Conservation (phyloP, 345 rosid species). For the Raphanus raphanistrum region DNA sequence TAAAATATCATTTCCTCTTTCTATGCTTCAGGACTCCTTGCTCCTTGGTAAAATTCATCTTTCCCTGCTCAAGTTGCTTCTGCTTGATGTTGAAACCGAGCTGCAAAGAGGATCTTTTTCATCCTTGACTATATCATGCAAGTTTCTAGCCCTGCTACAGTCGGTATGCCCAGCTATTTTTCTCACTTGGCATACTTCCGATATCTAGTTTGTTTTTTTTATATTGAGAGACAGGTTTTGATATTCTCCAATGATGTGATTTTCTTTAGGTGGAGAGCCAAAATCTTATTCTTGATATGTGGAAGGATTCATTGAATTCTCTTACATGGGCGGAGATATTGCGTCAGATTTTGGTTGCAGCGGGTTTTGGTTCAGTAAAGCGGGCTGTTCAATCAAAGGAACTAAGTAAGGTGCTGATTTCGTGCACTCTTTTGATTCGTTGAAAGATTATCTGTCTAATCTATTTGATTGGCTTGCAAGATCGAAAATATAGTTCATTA, state of each 20-base stretch:
- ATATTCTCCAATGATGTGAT: constrained; percentile 7
- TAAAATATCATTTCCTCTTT: constrained; percentile 23
- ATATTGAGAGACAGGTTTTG: background rate
- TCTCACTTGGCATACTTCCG: background rate
- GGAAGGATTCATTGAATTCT: constrained; percentile 85
- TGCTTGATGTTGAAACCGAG: constrained; percentile 68
- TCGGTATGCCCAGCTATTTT: constrained; percentile 60
- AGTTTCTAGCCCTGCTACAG: constrained; percentile 86
- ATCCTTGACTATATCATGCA: constrained; percentile 72
- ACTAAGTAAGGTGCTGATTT: constrained; percentile 63
- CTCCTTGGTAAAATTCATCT: constrained; percentile 86
- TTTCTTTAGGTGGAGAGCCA: constrained; percentile 71
- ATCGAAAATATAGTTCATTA: background rate
- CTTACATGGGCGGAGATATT: constrained; percentile 91
- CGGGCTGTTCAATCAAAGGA: constrained; percentile 49
- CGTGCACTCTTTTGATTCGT: constrained; percentile 1
- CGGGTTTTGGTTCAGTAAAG: constrained; percentile 84
- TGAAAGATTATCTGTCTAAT: constrained; percentile 1
- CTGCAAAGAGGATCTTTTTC: constrained; percentile 51
- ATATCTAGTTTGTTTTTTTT: background rate
- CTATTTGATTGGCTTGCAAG: background rate
- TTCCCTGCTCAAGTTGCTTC: constrained; percentile 84
- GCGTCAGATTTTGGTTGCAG: constrained; percentile 78
- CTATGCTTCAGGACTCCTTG: constrained; percentile 69
- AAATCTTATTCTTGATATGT: constrained; percentile 58